Base-by-base conservation (phyloP, 2,329 filamentous ascomycete species). In the Colletotrichum sp. region DNA sequence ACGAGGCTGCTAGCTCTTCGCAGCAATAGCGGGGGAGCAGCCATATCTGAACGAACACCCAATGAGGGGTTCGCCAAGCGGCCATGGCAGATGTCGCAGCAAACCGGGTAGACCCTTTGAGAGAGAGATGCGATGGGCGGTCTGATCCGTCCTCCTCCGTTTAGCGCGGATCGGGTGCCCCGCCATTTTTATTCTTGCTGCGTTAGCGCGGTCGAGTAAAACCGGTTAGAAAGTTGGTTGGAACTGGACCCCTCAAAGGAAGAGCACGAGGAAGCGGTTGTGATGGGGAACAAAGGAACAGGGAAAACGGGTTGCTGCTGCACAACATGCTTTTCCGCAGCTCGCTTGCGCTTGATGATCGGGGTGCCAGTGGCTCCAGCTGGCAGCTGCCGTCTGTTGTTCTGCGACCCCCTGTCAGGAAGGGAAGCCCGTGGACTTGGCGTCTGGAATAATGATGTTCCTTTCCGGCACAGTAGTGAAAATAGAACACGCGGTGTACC, bases 41-140 rank as follows among this genome's bases (percentile, higher is more conserved):
- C 16, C 30, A 13, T 18, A 10, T 18, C 36, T 28, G 7, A 26
- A 32, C 32, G 66, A 57, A 12, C 16, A 26, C n/a, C 30, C 2
- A 21, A 24, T 24, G 59, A 65, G 68, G n/a, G n/a, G 59, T 65
- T 70, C 67, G 67, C 59, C 59, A 74, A 49, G 71, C 34, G 52
- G 69, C 24, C 16, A 28, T 72, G 24, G 72, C 28, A 44, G 62
- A 62, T 39, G 72, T 52, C 49, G 52, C 13, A 18, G 10, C 18
- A 24, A 52, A n/a, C 69, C 72, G 28, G 72, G 72, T 30, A 67
- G 69, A 75, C 52, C 72, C 72, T 72, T 67, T 55, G 62, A 72
- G 16, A 39, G 2, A 5, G 36, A 34, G 69, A 65, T 67, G 52
- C 62, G 49, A 44, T 67, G 63, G 10, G 72, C 72, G 72, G 72